phyloP scores from a whole-genome alignment of 2,329 filamentous ascomycete genomes.

The Diaporthe nobilis region DNA sequence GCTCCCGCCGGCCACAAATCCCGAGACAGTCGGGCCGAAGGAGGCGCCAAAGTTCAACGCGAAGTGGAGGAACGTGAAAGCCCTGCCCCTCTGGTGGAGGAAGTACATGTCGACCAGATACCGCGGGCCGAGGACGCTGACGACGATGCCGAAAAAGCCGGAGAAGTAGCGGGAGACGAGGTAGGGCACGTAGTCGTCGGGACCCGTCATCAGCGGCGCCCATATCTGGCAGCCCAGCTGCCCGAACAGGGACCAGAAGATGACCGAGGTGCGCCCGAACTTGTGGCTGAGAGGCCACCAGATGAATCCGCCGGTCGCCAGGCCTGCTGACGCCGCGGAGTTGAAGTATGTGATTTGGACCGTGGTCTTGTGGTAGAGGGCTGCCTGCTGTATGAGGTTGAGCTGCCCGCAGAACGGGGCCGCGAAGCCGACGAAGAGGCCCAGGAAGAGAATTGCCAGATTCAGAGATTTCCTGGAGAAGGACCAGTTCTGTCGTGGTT shows the following conservation, averaged over 20 bases:
- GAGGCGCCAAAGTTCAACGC: conserved; percentile 54
- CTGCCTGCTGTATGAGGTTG: conserved; percentile 52
- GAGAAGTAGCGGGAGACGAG: conserved; percentile 55
- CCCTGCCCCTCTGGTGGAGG: conserved; percentile 57
- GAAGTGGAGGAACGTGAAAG: conserved; percentile 55
- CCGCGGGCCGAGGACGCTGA: conserved; percentile 55
- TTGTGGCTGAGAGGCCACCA: conserved; percentile 53
- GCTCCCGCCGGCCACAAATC: conserved; percentile 53
- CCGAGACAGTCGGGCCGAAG: conserved; percentile 55
- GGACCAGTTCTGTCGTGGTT: conserved; percentile 50
- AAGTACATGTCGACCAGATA: conserved; percentile 60
- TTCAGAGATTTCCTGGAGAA: conserved; percentile 50
- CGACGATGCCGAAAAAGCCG: conserved; percentile 56
- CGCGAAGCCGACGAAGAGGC: conserved; percentile 53
- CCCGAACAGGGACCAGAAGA: conserved; percentile 56
- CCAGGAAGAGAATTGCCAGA: conserved; percentile 51
- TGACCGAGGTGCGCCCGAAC: conserved; percentile 54
- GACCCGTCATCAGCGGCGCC: conserved; percentile 53
- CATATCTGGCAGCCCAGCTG: conserved; percentile 54
- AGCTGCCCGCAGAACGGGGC: conserved; percentile 54
- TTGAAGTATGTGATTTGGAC: conserved; percentile 51
- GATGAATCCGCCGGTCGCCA: conserved; percentile 55
- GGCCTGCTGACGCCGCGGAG: conserved; percentile 56
- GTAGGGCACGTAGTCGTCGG: conserved; percentile 53
- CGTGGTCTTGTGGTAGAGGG: conserved; percentile 51